phyloP scores from a whole-genome alignment of 2,329 filamentous ascomycete genomes.

The Clonostachys rhizophaga region DNA sequence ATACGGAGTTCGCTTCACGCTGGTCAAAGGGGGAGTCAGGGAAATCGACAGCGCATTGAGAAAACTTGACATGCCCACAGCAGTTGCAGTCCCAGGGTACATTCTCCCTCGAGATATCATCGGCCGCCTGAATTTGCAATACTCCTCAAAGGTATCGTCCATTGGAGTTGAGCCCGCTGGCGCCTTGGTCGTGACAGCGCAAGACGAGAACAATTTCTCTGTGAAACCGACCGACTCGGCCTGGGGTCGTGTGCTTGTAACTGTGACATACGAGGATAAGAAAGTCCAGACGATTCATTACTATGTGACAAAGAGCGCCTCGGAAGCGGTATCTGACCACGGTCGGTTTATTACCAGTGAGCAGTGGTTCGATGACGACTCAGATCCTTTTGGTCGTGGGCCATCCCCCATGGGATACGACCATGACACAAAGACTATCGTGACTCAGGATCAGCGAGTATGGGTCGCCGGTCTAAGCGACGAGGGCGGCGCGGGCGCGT shows the following conservation, averaged over 20 bases:
- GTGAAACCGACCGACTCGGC: conserved; percentile 32
- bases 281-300: conserved; percentile 51
- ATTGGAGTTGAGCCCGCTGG: conserved; percentile 29
- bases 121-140: conserved; percentile 37
- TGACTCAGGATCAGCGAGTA: conserved; percentile 41
- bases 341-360: conserved; percentile 48
- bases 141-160: conserved; percentile 28
- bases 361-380: conserved; percentile 43
- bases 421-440: conserved; percentile 33
- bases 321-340: conserved; percentile 36
- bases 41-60: conserved; percentile 40
- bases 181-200: conserved; percentile 24
- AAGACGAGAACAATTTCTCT: conserved; percentile 24
- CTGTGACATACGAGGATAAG: conserved; percentile 39
- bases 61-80: conserved; percentile 37
- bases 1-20: conserved; percentile 45
- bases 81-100: conserved; percentile 49
- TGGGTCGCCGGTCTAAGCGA: conserved; percentile 59
- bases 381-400: conserved; percentile 48
- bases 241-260: conserved; percentile 45
- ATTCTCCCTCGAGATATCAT: conserved; percentile 42
- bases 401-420: conserved; percentile 56
- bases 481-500: conserved; percentile 53
- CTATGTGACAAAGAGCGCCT: conserved; percentile 41
- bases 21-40: conserved; percentile 33